Conservation (phyloP, 352 stramenopile species). For the Aphanomyces cochlioides region DNA sequence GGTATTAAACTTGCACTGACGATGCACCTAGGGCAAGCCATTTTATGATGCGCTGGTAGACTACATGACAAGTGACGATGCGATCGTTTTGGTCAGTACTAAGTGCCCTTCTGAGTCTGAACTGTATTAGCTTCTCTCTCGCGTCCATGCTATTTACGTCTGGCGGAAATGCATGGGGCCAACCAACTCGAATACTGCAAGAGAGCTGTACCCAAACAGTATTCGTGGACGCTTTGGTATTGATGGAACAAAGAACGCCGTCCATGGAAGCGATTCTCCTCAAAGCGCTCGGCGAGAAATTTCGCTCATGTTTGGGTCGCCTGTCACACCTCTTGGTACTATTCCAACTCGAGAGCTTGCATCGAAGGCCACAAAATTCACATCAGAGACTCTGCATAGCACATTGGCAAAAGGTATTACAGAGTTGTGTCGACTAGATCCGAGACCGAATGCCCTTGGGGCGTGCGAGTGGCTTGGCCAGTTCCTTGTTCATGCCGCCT, state of each 20-base stretch:
- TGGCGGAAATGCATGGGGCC: conserved; percentile 77
- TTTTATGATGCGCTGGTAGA: conserved; percentile 55
- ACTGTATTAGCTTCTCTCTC: conserved; percentile 12
- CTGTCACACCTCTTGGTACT: not conserved
- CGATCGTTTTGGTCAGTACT: conserved; percentile 43
- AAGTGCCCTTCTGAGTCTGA: conserved; percentile 13
- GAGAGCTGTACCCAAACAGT: conserved; percentile 46
- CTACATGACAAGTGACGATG: conserved; percentile 71
- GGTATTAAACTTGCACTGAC: too few relatives aligned
- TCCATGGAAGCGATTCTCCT: conserved; percentile 69
- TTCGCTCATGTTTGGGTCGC: conserved; percentile 59
- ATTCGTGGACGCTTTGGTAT: conserved; percentile 72
- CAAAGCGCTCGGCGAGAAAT: conserved; percentile 61
- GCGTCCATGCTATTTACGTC: conserved; percentile 45
- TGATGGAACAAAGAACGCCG: conserved; percentile 76
- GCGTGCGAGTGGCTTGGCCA: conserved; percentile 13
- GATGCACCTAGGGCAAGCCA: conserved; percentile 36
- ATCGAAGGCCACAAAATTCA: not conserved
- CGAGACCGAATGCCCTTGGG: not conserved
- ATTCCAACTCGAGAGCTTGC: not conserved
- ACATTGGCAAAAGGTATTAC: not conserved
- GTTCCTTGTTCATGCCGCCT: not conserved
- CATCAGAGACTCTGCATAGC: conserved; percentile 3
- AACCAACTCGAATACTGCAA: conserved; percentile 59
- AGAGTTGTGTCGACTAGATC: conserved; percentile 13